Percentiles rank a stretch among this genome's conserved stretches.
These are phyloP conservation scores for Eucalyptus pumila DNA, from an alignment of 345 rosid species.

Conservation along the genomic window DNA sequence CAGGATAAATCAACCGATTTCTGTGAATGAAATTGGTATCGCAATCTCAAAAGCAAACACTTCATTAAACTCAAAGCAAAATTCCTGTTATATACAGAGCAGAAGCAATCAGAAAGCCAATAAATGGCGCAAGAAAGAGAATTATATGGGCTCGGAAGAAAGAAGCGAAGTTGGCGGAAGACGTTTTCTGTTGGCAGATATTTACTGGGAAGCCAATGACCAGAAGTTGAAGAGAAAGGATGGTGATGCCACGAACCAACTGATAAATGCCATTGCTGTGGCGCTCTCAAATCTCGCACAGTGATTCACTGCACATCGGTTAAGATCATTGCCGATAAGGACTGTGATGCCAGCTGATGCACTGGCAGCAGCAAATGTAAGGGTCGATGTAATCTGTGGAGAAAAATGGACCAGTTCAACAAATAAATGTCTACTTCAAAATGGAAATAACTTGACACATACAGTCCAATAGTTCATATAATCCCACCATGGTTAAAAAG, in stretches of 20 bases:
- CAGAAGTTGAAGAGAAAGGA: slow-evolving; percentile 65
- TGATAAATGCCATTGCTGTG: slow-evolving; percentile 64
- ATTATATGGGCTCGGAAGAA: neutral
- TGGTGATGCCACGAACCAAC: slow-evolving; percentile 58
- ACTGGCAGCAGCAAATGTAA: slow-evolving; percentile 67
- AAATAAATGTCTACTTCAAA: neutral
- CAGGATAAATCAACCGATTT: neutral
- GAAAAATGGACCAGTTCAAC: neutral
- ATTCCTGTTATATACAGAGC: slow-evolving; percentile 5
- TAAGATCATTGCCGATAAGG: slow-evolving; percentile 41
- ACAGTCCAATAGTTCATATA: neutral
- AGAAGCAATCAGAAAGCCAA: neutral
- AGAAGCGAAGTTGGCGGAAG: neutral
- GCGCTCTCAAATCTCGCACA: slow-evolving; percentile 58
- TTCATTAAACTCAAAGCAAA: neutral
- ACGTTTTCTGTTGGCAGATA: neutral
- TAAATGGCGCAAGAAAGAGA: neutral
- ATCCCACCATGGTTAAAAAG: neutral
- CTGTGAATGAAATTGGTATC: neutral
- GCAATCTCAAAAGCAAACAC: neutral
- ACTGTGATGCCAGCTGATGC: slow-evolving; percentile 78
- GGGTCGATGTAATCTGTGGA: slow-evolving; percentile 56
- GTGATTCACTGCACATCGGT: slow-evolving; percentile 34
- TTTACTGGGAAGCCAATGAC: slow-evolving; percentile 55
- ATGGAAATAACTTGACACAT: neutral